phyloP scores from a whole-genome alignment of 2,329 filamentous ascomycete genomes.

The Penicillium palitans region DNA sequence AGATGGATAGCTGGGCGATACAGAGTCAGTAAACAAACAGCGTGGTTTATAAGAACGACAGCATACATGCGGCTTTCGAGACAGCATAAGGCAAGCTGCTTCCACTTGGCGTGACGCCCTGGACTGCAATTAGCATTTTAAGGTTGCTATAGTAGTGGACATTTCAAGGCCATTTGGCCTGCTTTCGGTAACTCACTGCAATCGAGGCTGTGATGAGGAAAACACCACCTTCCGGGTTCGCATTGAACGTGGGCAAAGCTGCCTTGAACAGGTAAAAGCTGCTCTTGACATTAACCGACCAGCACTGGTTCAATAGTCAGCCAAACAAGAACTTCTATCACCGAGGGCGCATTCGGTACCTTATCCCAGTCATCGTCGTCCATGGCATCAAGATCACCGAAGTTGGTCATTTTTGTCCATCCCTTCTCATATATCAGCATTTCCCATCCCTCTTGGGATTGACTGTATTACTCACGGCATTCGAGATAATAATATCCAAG shows the following conservation, averaged over 20 bases:
- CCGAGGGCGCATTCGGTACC: conserved; percentile 33
- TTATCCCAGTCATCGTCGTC: conserved; percentile 64
- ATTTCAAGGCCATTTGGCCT: conserved; percentile 18
- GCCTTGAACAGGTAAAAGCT: conserved; percentile 56
- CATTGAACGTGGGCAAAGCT: conserved; percentile 59
- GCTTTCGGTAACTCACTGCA: conserved; percentile 47
- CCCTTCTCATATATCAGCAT: conserved; percentile 43
- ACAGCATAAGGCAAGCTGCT: conserved; percentile 71
- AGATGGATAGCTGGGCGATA: conserved; percentile 57
- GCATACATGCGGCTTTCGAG: conserved; percentile 68
- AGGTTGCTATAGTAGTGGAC: not conserved
- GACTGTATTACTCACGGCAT: conserved; percentile 55
- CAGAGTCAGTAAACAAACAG: conserved; percentile 1
- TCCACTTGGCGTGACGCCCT: conserved; percentile 54
- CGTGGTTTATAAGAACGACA: conserved; percentile 9
- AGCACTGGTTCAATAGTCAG: conserved; percentile 48
- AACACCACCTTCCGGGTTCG: conserved; percentile 62
- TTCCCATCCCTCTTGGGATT: not conserved
- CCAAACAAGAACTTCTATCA: no score
- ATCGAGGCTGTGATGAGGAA: conserved; percentile 65
- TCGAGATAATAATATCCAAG: conserved; percentile 75
- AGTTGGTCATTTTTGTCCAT: conserved; percentile 62
- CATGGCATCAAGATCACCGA: conserved; percentile 59
- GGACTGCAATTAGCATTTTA: not conserved
- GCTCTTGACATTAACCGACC: conserved; percentile 62